Conservation (phyloP, 106 monocot genomes). For the Agapanthus africanus region DNA sequence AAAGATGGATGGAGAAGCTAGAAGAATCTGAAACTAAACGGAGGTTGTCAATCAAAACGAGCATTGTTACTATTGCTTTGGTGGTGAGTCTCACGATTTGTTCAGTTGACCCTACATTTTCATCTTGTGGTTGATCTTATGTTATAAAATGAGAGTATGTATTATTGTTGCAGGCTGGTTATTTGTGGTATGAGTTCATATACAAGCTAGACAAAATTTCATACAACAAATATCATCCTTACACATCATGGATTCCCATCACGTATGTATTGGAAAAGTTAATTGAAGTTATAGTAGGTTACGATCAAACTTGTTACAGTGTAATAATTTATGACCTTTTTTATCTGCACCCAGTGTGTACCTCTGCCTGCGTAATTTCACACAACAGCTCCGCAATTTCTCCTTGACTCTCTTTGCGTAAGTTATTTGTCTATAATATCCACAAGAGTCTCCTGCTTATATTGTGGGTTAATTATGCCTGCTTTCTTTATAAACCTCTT, state of each 20-base stretch:
- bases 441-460: background rate
- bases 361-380: slow-evolving; percentile 80
- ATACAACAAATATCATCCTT: slow-evolving; percentile 65
- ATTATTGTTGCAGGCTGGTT: slow-evolving; percentile 40
- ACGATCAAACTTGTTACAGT: background rate
- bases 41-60: slow-evolving; percentile 48
- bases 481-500: background rate
- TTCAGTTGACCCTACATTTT: background rate
- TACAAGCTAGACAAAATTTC: slow-evolving; percentile 68
- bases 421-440: slow-evolving; percentile 10
- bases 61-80: slow-evolving; percentile 46
- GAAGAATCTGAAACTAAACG: slow-evolving; percentile 77
- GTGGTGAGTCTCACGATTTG: slow-evolving; percentile 26
- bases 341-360: slow-evolving; percentile 43
- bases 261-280: slow-evolving; percentile 23
- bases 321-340: background rate
- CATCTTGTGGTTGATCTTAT: background rate
- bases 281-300: background rate
- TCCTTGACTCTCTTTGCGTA: slow-evolving; percentile 91
- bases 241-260: slow-evolving; percentile 73
- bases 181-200: slow-evolving; percentile 64
- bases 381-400: slow-evolving; percentile 64
- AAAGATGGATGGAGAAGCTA: slow-evolving; percentile 93
- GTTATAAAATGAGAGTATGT: background rate
- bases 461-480: background rate